Evolutionary conservation across 805 yeast genomes (phyloP), one percentile per base, ranked within the genome.

Genomic region (Spathaspora boniae): DNA sequence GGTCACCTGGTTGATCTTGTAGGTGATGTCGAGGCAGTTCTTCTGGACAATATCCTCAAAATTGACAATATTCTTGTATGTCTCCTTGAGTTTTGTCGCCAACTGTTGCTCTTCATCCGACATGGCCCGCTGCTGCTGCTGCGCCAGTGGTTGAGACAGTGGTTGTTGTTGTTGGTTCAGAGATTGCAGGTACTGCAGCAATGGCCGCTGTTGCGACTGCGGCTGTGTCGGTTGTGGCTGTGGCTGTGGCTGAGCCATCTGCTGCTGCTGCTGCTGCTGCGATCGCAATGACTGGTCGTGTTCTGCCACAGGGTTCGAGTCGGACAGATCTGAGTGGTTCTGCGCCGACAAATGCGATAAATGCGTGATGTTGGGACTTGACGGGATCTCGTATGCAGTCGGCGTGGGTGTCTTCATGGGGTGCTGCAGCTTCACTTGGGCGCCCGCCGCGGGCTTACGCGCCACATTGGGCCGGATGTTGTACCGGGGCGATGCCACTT

Each of bases 1-100:
- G 28, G 58, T 42, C 26, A 55, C 46, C 36, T 63, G 65, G 41
- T 57, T 60, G 33, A 83, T 48, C 63, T 80, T 54, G 58, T 72
- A 51, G 60, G 82, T 60, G 56, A 72, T 56, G 51, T 78, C 71
- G 51, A 76, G 68, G 51, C 87, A 84, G 43, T 79, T 78, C 44
- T 80, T 81, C 53, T 82, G 88, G 15, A 82, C 76, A 37, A 76
- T 76, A 38, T 77, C 78, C 60, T 82, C 89, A 42, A 75, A 70
- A 43, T 76, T 75, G 30, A 82, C 78, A 26, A 82, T 83, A 33
- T 74, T 67, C 47, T 81, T 80, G 55, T 82, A 83, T 3, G 87
- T 80, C 50, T 82, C 88, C 54, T 83, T 86, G 17, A 83, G 55
- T 51, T 82, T 82, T 2, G 82, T 68, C 2, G 86, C 86, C 31